A percentile compares a stretch with the other conserved stretches of the same genome.
Conservation (phyloP, 2,329 filamentous ascomycete species). For the Beauveria medogensis region DNA sequence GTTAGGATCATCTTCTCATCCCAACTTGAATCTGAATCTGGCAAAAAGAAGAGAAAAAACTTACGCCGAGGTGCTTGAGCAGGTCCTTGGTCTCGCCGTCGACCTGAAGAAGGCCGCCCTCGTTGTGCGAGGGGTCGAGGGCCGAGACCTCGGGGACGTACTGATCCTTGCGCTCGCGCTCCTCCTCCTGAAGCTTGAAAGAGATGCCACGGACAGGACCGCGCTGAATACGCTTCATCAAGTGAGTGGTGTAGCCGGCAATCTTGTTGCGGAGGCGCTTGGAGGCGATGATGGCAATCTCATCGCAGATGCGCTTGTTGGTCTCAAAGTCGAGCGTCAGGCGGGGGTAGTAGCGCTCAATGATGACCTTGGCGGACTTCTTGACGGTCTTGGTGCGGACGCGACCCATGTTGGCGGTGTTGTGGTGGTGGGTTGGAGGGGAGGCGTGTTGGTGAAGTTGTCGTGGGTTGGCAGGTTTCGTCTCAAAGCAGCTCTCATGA, state of each 20-base stretch:
- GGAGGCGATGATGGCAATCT: conserved; percentile 97
- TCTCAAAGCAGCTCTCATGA: background rate
- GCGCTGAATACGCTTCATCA: conserved; percentile 99
- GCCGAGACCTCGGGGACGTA: conserved; percentile 98
- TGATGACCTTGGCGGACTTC: conserved; percentile 96
- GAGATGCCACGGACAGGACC: conserved; percentile 99
- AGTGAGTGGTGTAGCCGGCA: conserved; percentile 95
- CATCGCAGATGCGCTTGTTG: conserved; percentile 99
- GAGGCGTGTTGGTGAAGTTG: conserved; percentile 16
- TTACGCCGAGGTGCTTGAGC: conserved; percentile 95
- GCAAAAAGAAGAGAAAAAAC: conserved; percentile 33
- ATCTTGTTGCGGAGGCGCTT: conserved; percentile 99
- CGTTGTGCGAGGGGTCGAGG: conserved; percentile 95
- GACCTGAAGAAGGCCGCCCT: conserved; percentile 88
- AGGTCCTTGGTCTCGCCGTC: conserved; percentile 98
- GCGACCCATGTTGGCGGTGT: conserved; percentile 59
- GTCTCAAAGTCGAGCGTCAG: conserved; percentile 99
- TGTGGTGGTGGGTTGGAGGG: conserved; percentile 28
- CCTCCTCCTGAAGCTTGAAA: conserved; percentile 99
- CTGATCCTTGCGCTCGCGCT: conserved; percentile 99
- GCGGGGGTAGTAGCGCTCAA: conserved; percentile 96
- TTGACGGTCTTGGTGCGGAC: conserved; percentile 64
- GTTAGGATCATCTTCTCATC: conserved; percentile 20
- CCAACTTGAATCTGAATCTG: background rate
- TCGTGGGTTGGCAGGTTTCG: conserved; percentile 3